Conservation (phyloP, 345 rosid genomes). For the Barbarea vulgaris region DNA sequence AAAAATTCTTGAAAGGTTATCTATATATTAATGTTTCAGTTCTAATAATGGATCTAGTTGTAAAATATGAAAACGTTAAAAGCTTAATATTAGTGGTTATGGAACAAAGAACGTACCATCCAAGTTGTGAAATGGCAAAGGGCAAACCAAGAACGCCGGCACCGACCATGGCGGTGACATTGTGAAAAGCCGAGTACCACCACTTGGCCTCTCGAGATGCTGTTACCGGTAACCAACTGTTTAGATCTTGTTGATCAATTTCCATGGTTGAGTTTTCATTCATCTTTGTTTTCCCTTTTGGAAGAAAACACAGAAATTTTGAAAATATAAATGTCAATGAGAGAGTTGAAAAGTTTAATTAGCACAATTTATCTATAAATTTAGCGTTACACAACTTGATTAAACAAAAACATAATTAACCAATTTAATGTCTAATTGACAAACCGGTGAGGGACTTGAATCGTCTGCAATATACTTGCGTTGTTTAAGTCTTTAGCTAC, state of each 20-base stretch:
- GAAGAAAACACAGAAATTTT: not conserved
- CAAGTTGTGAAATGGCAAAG: conserved; percentile 3
- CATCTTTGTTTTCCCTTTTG: not conserved
- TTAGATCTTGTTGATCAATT: not conserved
- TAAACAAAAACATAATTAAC: not conserved
- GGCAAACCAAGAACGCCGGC: conserved; percentile 1
- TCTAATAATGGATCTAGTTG: no score
- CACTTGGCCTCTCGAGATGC: not conserved
- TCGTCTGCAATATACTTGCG: not conserved
- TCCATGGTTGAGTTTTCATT: not conserved
- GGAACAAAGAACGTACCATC: not conserved
- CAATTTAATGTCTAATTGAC: not conserved
- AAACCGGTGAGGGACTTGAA: not conserved
- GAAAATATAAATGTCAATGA: not conserved
- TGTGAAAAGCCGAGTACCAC: not conserved
- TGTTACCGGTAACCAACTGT: not conserved
- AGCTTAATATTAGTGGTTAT: not conserved
- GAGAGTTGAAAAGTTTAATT: not conserved
- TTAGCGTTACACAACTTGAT: not conserved
- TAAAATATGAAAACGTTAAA: no score
- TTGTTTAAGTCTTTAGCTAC: not conserved
- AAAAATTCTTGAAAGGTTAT: not conserved
- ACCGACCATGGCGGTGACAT: not conserved
- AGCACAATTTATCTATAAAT: not conserved
- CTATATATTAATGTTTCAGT: no score